Evolutionary conservation across 1,284 basidiomycete genomes (phyloP).

Genomic region (Ceratobasidium sp.): DNA sequence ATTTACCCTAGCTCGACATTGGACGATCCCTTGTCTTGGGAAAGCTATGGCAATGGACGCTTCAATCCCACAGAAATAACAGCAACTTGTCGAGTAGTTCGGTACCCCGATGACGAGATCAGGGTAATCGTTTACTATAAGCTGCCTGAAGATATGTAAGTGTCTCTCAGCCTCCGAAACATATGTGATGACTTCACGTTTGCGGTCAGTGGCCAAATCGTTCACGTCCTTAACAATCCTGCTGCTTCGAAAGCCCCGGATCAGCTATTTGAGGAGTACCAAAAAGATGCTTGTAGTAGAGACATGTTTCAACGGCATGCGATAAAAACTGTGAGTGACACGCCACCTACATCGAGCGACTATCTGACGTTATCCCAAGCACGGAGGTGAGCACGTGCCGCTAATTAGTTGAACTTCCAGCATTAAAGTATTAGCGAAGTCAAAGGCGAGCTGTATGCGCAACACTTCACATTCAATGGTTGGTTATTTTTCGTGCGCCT

Average conservation of each 20-base stretch:
- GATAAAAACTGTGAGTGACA: constrained; percentile 27
- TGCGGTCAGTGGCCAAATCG: constrained; percentile 25
- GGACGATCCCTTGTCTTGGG: constrained; percentile 16
- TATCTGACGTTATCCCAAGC: constrained; percentile 20
- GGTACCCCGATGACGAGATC: neutral
- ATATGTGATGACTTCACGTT: neutral
- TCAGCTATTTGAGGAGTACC: constrained; percentile 23
- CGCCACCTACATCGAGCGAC: neutral
- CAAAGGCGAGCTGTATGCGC: constrained; percentile 40
- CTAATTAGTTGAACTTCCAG: neutral
- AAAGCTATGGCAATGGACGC: constrained; percentile 15
- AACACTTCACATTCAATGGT: constrained; percentile 38
- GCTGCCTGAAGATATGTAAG: constrained; percentile 1
- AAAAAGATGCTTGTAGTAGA: constrained; percentile 9
- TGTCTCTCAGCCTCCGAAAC: neutral
- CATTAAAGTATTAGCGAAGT: neutral
- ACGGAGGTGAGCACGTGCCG: constrained; percentile 4
- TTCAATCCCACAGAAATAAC: constrained; percentile 21
- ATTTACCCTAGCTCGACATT: constrained; percentile 17
- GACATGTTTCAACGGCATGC: constrained; percentile 38
- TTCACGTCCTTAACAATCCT: constrained; percentile 35
- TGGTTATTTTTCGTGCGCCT: neutral
- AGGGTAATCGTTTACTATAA: constrained; percentile 23
- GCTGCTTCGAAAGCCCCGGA: constrained; percentile 3
- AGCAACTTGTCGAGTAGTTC: neutral